A percentile compares a stretch with the other conserved stretches of the same genome.
phyloP scores from a whole-genome alignment of 345 rosid genomes.

The Hibiscus tridactylites region DNA sequence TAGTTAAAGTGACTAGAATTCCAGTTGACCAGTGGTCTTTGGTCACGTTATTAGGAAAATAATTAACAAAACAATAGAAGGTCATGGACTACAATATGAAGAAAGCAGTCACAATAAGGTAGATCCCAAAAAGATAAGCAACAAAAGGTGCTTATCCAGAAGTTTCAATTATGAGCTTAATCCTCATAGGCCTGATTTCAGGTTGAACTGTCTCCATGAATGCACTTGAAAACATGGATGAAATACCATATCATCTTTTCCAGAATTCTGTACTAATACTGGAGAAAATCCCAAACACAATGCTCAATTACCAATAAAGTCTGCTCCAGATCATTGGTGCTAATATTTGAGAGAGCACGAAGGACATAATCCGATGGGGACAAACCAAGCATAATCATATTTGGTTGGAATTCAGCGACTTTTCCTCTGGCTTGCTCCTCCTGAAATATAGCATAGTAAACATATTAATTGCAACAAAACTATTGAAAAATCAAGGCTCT shows the following conservation, averaged over 20 bases:
- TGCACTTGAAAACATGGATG: background rate
- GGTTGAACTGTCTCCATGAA: background rate
- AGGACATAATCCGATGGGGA: constrained; percentile 77
- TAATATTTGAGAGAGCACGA: constrained; percentile 58
- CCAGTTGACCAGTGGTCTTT: background rate
- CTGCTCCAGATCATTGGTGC: constrained; percentile 82
- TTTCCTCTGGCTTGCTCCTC: constrained; percentile 60
- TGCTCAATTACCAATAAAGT: constrained; percentile 58
- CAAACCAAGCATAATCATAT: constrained; percentile 59
- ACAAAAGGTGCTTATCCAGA: background rate
- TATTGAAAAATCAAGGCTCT: background rate
- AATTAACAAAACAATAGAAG: background rate
- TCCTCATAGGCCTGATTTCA: background rate
- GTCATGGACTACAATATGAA: background rate
- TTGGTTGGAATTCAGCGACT: constrained; percentile 52
- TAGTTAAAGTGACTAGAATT: background rate
- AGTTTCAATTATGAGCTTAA: background rate
- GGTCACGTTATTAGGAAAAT: background rate
- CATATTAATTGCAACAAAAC: background rate
- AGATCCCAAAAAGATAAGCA: background rate
- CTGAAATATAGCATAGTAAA: constrained; percentile 30
- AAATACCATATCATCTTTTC: background rate
- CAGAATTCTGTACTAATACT: background rate
- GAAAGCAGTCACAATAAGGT: background rate
- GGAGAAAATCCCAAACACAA: background rate